Evolutionary conservation across 257 asterid genomes (phyloP), one percentile per base, ranked within the genome.

Genomic region (Nicotiana sylvestris): DNA sequence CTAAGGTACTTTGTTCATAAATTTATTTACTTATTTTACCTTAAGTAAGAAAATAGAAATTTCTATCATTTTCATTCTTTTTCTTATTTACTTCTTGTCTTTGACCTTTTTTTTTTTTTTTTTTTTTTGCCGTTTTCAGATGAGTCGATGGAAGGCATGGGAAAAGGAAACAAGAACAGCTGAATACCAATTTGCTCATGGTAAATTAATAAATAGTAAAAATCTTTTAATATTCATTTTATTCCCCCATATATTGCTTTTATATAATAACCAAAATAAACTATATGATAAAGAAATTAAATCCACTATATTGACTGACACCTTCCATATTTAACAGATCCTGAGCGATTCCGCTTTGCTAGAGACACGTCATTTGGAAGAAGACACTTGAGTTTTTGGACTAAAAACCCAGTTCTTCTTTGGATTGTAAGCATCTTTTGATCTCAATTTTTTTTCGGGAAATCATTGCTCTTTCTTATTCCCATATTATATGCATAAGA

Each of bases 311-410:
- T 3, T 68, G n/a, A 17, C 9, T 68, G n/a, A 2, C 9, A 1
- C 37, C 3, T 35, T 35, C 0, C 13, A 21, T 35, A 25, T 60
- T 60, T 62, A 30, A 49, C 85, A 95, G 99, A 95, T 88, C 98
- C 99, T 0, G 97, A 95, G 81, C 91, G 99, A 84, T 95, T 94
- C 82, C 91, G 99, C 74, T 95, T 95, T 84, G 97, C 99, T 0
- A 92, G 97, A 85, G 98, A 95, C 53, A 95, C 98, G 3, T 92
- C 98, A 6, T 95, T 95, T 61, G 99, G 99, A 27, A 90, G 98
- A 84, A 90, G 98, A 81, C 99, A 96, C 80, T 56, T 96, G 90
- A 93, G 89, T 82, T 92, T 88, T 53, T 96, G 99, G 99, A 92
- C 93, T 89, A 84, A 87, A 82, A 88, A 90, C 8, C 94, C 98